A percentile compares a stretch with the other conserved stretches of the same genome.
Conservation (phyloP, 352 stramenopile genomes). For the Lagenidium giganteum region DNA sequence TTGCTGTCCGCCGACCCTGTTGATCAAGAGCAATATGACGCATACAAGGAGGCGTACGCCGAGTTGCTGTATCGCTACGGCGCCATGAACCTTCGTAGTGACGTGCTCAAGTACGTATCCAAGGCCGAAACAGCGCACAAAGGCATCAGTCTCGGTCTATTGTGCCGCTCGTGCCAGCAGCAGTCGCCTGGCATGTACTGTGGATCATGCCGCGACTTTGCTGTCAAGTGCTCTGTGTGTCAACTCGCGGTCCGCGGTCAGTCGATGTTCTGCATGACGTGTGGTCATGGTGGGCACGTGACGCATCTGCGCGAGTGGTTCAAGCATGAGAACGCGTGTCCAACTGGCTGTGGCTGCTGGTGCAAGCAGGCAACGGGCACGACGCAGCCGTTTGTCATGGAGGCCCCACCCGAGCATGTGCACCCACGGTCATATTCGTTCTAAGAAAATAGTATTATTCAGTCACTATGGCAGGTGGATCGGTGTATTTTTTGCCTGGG, state of each 20-base stretch:
- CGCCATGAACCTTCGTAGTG: conserved; percentile 58
- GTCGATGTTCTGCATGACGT: conserved; percentile 85
- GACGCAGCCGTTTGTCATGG: conserved; percentile 22
- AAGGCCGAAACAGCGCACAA: conserved; percentile 23
- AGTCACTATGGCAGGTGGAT: too few relatives aligned
- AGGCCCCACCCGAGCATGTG: conserved; percentile 21
- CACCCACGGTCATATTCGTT: conserved; percentile 71
- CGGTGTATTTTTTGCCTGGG: too few relatives aligned
- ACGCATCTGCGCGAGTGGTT: conserved; percentile 78
- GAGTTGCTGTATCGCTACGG: conserved; percentile 81
- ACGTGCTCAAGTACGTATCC: conserved; percentile 65
- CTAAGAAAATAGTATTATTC: conserved; percentile 18
- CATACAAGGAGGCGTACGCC: conserved; percentile 80
- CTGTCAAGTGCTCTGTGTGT: conserved; percentile 75
- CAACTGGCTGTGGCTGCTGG: conserved; percentile 82
- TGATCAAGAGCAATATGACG: conserved; percentile 62
- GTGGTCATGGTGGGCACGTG: conserved; percentile 73
- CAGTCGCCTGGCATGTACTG: conserved; percentile 54
- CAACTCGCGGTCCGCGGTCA: conserved; percentile 79
- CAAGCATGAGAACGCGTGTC: conserved; percentile 59
- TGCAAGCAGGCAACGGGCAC: conserved; percentile 72
- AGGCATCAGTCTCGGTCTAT: conserved; percentile 54
- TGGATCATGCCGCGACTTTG: conserved; percentile 61
- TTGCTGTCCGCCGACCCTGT: conserved; percentile 44
- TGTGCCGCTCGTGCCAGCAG: conserved; percentile 68